Evolutionary conservation across 345 rosid genomes (phyloP).

Genomic region (Lepidium aucheri): DNA sequence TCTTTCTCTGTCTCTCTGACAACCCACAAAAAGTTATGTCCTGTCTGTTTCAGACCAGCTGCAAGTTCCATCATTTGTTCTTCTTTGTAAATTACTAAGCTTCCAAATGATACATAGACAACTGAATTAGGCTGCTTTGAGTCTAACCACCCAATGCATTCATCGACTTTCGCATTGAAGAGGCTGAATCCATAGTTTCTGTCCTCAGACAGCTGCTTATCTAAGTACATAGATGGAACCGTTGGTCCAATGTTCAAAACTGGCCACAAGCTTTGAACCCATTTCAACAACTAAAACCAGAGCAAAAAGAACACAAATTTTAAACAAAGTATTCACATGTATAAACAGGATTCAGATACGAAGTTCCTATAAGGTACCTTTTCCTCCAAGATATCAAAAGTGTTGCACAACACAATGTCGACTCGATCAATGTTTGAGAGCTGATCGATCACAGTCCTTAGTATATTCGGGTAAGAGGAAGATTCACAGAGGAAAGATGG

Average conservation of each 20-base stretch:
- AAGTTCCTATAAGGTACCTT: slow-evolving; percentile 22
- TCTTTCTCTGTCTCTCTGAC: slow-evolving; percentile 42
- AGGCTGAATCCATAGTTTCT: slow-evolving; percentile 41
- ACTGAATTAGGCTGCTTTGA: slow-evolving; percentile 40
- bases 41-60: slow-evolving; percentile 29
- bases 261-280: slow-evolving; percentile 35
- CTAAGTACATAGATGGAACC: slow-evolving; percentile 45
- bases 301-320: neutral
- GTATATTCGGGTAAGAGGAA: slow-evolving; percentile 4
- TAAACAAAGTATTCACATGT: neutral
- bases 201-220: slow-evolving; percentile 34
- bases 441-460: slow-evolving; percentile 13
- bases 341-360: neutral
- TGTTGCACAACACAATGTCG: slow-evolving; percentile 33
- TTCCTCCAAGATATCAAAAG: slow-evolving; percentile 34
- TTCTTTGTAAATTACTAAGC: slow-evolving; percentile 35
- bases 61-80: slow-evolving; percentile 51
- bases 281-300: slow-evolving; percentile 23
- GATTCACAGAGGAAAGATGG: slow-evolving; percentile 34
- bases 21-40: slow-evolving; percentile 42
- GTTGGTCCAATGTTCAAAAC: slow-evolving; percentile 42
- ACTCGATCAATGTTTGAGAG: slow-evolving; percentile 29
- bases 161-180: slow-evolving; percentile 31
- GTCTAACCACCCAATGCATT: slow-evolving; percentile 43
- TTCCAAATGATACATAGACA: slow-evolving; percentile 50